phyloP scores from a whole-genome alignment of 2,329 filamentous ascomycete genomes.

The Stachybotrys elegans region DNA sequence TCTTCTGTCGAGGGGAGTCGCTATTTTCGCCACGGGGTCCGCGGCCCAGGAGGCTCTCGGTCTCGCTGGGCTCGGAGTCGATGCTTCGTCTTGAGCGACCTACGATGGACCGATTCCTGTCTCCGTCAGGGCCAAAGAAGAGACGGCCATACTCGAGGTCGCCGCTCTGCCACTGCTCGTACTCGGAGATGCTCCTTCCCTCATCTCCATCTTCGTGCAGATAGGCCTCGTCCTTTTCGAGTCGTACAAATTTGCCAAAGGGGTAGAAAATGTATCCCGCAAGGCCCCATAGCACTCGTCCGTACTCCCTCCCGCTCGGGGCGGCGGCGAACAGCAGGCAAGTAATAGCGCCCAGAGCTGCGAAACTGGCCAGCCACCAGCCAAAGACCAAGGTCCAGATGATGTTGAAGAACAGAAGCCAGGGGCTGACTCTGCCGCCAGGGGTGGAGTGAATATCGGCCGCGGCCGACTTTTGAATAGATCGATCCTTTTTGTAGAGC shows the following conservation, averaged over 20 bases:
- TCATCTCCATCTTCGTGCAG: slow-evolving; percentile 92
- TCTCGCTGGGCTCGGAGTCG: slow-evolving; percentile 79
- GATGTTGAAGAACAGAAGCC: slow-evolving; percentile 83
- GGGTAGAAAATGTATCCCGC: slow-evolving; percentile 88
- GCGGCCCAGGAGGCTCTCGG: slow-evolving; percentile 77
- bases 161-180: slow-evolving; percentile 97
- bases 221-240: slow-evolving; percentile 92
- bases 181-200: slow-evolving; percentile 94
- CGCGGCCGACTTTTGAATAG: slow-evolving; percentile 92
- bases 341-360: slow-evolving; percentile 66
- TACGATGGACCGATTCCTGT: slow-evolving; percentile 70
- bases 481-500: slow-evolving; percentile 94
- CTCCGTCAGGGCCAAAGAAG: slow-evolving; percentile 83
- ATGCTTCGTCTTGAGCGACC: slow-evolving; percentile 84
- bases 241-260: slow-evolving; percentile 91
- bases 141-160: slow-evolving; percentile 92
- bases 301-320: slow-evolving; percentile 80
- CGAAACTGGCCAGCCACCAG: slow-evolving; percentile 86
- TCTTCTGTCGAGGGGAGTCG: slow-evolving; percentile 52
- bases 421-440: slow-evolving; percentile 76
- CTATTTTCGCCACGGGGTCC: slow-evolving; percentile 45
- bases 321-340: slow-evolving; percentile 78
- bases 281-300: slow-evolving; percentile 76
- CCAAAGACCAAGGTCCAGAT: slow-evolving; percentile 89
- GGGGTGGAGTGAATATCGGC: slow-evolving; percentile 95